Evolutionary conservation across 176 grass and related monocot genomes (phyloP), one percentile per base, ranked within the genome.

Genomic region (Aegilops umbellulata): DNA sequence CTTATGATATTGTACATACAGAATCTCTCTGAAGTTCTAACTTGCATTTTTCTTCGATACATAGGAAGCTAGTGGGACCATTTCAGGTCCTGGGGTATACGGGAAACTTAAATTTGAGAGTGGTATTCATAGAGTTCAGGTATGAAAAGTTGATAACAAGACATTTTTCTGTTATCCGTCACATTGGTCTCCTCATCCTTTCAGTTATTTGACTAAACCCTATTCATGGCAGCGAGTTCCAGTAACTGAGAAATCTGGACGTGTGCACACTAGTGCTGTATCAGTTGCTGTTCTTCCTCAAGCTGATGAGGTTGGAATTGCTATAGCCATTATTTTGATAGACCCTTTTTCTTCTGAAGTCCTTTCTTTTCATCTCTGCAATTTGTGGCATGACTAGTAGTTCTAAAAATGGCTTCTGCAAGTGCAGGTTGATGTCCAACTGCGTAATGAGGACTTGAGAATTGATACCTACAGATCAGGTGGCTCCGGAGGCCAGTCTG

Each of bases 71-170:
- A 98, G 93, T 90, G 96, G 96, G 84, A 66, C 93, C 32, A 98
- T 95, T 89, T 98, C 88, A 77, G 96, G 90, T 46, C 12, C 81
- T 80, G 97, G 94, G 90, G 92, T 80, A 62, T 98, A 90, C 46
- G 94, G 97, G 44, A 95, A 89, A 80, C 88, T 98, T 13, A 94
- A 99, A 70, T 96, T 96, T 87, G 97, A 99, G 85, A 94, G 90
- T 68, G 94, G 97, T 42, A 87, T 96, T 86, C 97, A 99, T 87
- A 90, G 97, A 91, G 94, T 98, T 91, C 97, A 98, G 92, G 94
- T 98, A 82, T 76, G 58, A 80, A 1, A 22, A 58, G 20, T 58
- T 20, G 19, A 58, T 74, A 47, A 79, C 8, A 25, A 81, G 61
- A 32, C 17, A 65, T 5, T 60, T 3, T 65, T 34, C 39, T 70